phyloP scores from a whole-genome alignment of 2,329 filamentous ascomycete species.

The Cladophialophora psammophila region DNA sequence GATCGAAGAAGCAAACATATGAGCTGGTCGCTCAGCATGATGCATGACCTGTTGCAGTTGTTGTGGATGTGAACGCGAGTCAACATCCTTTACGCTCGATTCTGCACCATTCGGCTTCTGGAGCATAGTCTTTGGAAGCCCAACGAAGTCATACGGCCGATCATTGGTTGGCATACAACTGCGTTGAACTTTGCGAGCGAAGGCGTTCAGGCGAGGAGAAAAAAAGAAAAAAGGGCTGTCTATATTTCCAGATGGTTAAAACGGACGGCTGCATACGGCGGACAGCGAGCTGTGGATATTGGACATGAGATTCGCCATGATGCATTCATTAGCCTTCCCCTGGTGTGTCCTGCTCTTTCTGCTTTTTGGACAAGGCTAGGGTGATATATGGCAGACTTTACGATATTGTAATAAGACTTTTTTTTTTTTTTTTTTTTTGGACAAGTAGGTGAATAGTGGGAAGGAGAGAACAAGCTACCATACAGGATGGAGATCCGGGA shows the following conservation, averaged over 20 bases:
- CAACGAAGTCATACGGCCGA: neutral
- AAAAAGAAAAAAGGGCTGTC: neutral
- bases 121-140: neutral
- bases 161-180: neutral
- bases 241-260: neutral
- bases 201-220: conserved; percentile 23
- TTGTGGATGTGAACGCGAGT: neutral
- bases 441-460: no score
- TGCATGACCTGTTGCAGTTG: conserved; percentile 21
- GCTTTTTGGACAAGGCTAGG: neutral
- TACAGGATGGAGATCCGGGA: neutral
- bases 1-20: conserved; percentile 23
- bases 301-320: neutral
- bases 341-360: neutral
- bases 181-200: conserved; percentile 14
- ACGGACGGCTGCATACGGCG: neutral
- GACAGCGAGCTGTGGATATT: neutral
- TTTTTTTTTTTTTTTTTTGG: neutral
- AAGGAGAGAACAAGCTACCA: no score
- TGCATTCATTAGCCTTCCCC: neutral
- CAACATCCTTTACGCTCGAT: neutral
- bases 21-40: conserved; percentile 37
- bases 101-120: neutral
- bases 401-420: conserved; percentile 6
- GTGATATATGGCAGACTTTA: neutral